Base-by-base conservation (phyloP, 129 eudicot species). In the Dittrichia graveolens region DNA sequence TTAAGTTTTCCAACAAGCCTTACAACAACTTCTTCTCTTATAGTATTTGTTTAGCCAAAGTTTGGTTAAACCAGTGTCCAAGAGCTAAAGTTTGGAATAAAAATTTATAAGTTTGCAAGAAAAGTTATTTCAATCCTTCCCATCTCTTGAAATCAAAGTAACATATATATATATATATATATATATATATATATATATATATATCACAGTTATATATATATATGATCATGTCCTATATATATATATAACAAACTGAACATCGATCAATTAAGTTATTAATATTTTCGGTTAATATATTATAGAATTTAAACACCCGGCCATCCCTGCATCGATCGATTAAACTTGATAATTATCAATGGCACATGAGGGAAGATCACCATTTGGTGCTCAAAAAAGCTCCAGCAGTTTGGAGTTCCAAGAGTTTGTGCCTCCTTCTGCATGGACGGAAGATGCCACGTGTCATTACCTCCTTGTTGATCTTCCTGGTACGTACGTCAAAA, bases 391-490 rank as follows among this genome's bases (percentile, higher is more conserved):
- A 41, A 68, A 74, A 69, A 64, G 68, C 55, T 69, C 81, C 0
- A 55, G 75, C 42, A 62, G 70, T 67, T 72, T 75, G 60, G 44
- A n/a, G 38, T 77, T 75, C 52, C 84, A 83, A 60, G 85, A 78
- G 47, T 65, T 86, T 47, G 81, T 53, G 58, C 91, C 91, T 55
- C 79, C 88, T 69, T 78, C 86, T 6, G 86, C 84, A 16, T 86
- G 91, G 91, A 83, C 84, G 1, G 84, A 83, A 71, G 86, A 78
- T 42, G 18, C 81, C 18, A 69, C 80, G 1, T 54, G 31, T 61
- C 79, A 86, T 70, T 75, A 67, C 74, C 83, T 86, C 55, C 77
- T 86, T 60, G 60, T 86, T 35, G 88, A 83, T 75, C 88, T 86
- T 69, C 91, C 88, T 18, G 91, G 91, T 86, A 80, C 65, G 14